Percentiles rank a stretch among this genome's conserved stretches.
Evolutionary conservation across 768 basidiomycete species (phyloP).

Genomic region (Inosperma sp.): DNA sequence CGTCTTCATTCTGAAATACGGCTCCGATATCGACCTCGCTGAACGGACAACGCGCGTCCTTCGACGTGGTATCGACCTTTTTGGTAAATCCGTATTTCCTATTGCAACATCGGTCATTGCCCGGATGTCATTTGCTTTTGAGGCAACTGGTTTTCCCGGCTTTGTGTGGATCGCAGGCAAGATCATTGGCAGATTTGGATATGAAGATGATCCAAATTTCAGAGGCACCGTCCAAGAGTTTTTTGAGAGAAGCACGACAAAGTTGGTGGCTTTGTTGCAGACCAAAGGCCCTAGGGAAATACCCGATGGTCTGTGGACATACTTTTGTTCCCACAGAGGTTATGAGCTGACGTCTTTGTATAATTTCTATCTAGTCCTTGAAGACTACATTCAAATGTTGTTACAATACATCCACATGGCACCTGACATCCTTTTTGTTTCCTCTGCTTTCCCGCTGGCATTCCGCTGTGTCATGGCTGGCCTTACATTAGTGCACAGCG

Average conservation of each 20-base stretch:
- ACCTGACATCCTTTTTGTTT: conserved; percentile 77
- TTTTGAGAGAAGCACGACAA: conserved; percentile 73
- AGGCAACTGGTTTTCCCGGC: conserved; percentile 72
- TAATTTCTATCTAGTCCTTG: conserved; percentile 62
- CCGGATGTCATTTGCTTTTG: conserved; percentile 76
- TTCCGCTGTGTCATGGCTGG: conserved; percentile 74
- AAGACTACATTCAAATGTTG: conserved; percentile 87
- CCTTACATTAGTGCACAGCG: conserved; percentile 77
- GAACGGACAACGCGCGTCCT: conserved; percentile 84
- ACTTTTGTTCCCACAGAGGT: background rate
- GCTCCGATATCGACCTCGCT: conserved; percentile 66
- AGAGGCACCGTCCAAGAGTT: conserved; percentile 54
- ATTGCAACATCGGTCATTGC: conserved; percentile 67
- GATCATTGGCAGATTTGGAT: conserved; percentile 70
- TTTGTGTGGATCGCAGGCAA: conserved; percentile 96
- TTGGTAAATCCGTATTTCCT: conserved; percentile 59
- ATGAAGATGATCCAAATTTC: conserved; percentile 53
- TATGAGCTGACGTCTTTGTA: too few relatives aligned
- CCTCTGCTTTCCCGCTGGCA: conserved; percentile 69
- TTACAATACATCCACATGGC: conserved; percentile 59
- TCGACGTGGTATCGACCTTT: conserved; percentile 79
- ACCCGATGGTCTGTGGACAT: conserved; percentile 73
- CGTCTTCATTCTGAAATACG: conserved; percentile 71
- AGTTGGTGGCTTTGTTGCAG: conserved; percentile 63
- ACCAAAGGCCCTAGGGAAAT: conserved; percentile 65